A percentile compares a stretch with the other conserved stretches of the same genome.
Evolutionary conservation across 495 filamentous ascomycete genomes (phyloP).

Genomic region (Pyrenopolyporus hunteri): DNA sequence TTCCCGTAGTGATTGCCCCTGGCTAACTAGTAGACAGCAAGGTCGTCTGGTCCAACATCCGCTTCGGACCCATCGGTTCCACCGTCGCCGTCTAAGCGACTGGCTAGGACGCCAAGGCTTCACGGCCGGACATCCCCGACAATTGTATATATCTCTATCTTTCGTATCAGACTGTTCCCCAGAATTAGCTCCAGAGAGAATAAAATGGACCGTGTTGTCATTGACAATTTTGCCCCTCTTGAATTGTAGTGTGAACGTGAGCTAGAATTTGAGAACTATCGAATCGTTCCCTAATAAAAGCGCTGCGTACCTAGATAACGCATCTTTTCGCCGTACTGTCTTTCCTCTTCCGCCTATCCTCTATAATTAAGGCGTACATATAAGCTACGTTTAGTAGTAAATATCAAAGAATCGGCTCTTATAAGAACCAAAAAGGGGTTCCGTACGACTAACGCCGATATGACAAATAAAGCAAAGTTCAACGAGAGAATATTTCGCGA

Average conservation of each 20-base stretch:
- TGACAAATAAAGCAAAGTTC: too few species aligned
- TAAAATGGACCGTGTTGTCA: conserved; percentile 23
- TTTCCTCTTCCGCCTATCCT: too few species aligned
- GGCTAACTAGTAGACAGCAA: conserved; percentile 41
- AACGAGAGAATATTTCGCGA: too few species aligned
- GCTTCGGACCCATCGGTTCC: conserved; percentile 70
- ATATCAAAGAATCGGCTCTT: too few species aligned
- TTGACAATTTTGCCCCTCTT: neutral
- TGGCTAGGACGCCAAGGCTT: conserved; percentile 15
- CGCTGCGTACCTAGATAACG: too few species aligned
- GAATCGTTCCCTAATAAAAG: too few species aligned
- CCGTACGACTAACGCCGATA: too few species aligned
- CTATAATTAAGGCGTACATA: too few species aligned
- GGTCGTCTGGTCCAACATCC: conserved; percentile 69
- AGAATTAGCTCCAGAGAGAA: conserved; percentile 32
- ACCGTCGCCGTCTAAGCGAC: conserved; percentile 57
- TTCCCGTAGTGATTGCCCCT: neutral
- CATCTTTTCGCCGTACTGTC: too few species aligned
- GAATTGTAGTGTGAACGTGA: neutral
- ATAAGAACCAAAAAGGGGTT: too few species aligned
- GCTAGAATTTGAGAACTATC: too few species aligned
- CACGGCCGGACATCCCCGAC: conserved; percentile 28
- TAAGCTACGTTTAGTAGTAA: too few species aligned
- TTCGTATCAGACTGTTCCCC: conserved; percentile 33
- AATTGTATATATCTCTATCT: conserved; percentile 36